Conservation (phyloP, 202 grass and related monocot genomes). For the Cymbopogon flexuosus region DNA sequence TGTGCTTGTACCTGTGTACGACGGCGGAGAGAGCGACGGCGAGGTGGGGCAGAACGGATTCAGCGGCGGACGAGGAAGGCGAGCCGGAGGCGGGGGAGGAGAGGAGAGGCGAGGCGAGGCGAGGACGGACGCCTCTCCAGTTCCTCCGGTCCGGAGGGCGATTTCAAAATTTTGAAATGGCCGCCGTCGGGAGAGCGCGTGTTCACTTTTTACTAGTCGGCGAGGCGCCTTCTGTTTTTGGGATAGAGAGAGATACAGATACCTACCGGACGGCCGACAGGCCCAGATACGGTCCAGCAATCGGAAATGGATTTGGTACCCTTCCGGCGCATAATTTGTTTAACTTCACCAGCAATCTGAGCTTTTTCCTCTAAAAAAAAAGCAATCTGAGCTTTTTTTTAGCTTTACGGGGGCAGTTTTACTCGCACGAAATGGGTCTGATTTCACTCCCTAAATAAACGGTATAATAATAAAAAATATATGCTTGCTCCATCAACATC, state of each 20-base stretch:
- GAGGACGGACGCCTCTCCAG: not conserved
- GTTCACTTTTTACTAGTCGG: not conserved
- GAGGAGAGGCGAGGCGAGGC: not conserved
- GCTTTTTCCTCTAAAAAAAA: no score
- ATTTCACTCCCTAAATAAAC: no score
- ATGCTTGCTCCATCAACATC: no score
- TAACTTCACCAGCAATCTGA: not conserved
- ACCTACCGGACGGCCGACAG: no score
- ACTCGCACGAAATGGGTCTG: no score
- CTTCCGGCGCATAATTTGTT: not conserved
- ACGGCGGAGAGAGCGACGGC: not conserved
- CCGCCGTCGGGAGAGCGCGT: not conserved
- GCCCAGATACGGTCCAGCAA: not conserved
- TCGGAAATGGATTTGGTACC: not conserved
- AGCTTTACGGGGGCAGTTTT: no score
- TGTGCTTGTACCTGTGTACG: not conserved
- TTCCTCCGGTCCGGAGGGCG: not conserved
- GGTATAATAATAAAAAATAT: no score
- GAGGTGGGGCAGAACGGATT: not conserved
- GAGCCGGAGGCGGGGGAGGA: not conserved
- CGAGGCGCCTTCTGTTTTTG: not conserved
- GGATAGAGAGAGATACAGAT: no score
- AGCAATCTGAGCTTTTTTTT: not conserved
- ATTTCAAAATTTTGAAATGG: constrained; percentile 11
- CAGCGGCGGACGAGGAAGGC: not conserved